These are phyloP conservation scores for Delonix regia DNA, from an alignment of 306 rosid species.

Conservation along the genomic window DNA sequence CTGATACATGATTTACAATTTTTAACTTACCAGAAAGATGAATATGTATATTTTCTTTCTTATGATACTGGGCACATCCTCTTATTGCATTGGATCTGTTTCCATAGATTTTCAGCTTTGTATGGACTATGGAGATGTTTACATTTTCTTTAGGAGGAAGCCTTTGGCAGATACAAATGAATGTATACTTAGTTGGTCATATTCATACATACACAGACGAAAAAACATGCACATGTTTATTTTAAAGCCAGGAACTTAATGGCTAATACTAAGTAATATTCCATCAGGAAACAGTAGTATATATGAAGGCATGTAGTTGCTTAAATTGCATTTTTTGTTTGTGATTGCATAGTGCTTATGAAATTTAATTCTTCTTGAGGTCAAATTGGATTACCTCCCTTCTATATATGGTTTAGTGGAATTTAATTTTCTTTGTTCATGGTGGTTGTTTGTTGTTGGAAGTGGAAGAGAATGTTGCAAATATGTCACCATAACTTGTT, in stretches of 20 bases:
- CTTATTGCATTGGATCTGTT: background rate
- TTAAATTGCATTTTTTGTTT: background rate
- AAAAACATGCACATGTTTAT: too few relatives aligned
- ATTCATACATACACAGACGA: background rate
- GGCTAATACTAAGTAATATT: background rate
- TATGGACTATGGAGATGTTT: background rate
- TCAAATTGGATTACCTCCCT: background rate
- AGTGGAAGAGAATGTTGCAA: background rate
- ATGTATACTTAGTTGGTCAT: background rate
- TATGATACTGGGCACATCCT: background rate
- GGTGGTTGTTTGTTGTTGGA: background rate
- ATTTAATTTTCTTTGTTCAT: background rate
- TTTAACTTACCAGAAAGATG: background rate
- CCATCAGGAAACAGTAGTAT: background rate
- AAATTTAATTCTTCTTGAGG: background rate
- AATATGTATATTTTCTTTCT: background rate
- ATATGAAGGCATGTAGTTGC: background rate
- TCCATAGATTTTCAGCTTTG: background rate
- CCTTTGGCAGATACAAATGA: background rate
- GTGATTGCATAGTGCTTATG: background rate
- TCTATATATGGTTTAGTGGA: too few relatives aligned
- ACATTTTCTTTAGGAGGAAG: background rate
- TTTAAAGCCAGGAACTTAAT: background rate
- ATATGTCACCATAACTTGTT: constrained; percentile 8
- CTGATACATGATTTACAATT: background rate